Base-by-base conservation (phyloP, 208 protist species). In the Blastocrithidia nonstop region DNA sequence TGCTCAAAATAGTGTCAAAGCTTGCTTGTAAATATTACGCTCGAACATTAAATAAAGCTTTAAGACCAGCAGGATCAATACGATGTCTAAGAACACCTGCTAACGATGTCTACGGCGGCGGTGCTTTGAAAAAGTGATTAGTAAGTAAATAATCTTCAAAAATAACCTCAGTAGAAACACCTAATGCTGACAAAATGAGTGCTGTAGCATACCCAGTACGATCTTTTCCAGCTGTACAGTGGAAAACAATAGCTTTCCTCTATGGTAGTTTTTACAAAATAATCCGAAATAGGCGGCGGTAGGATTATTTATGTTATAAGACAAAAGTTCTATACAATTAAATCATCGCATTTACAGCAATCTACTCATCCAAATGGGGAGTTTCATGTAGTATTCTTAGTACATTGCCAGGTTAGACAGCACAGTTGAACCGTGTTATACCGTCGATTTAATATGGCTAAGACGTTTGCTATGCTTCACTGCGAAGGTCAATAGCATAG, bases 161-260 rank as follows among this genome's bases (percentile, higher is more conserved):
- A 11, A 76, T 56, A 3, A 40, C 57, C 17, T 45, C 41, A 20
- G 38, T 31, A 3, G 62, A 46, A 7, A 76, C 63, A 23, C 45
- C 50, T 5, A 72, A 50, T 1, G 58, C 2, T 17, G 48, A 42
- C 22, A 76, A 61, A 0, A 82, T 20, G 21, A 73, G 39, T 11
- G 63, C 61, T 4, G 61, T 54, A 37, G 46, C 54, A 7, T 54
- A 43, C 0, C 64, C 66, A 1, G 72, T 82, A 6, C 60, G 50
- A 45, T 73, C 72, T 42, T 76, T 81, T 28, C 71, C 71, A 1
- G 71, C 64, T 13, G 66, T 71, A 54, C 71, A 73, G 57, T 73
- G 59, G 13, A 76, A 74, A 0, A 76, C 28, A 13, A 81, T 40
- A 6, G 53, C 45, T 35, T 49, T 36, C 35, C 39, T 33, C 3